These are phyloP conservation scores for Boletus barrowsii DNA, from an alignment of 768 basidiomycete genomes.

Conservation along the genomic window DNA sequence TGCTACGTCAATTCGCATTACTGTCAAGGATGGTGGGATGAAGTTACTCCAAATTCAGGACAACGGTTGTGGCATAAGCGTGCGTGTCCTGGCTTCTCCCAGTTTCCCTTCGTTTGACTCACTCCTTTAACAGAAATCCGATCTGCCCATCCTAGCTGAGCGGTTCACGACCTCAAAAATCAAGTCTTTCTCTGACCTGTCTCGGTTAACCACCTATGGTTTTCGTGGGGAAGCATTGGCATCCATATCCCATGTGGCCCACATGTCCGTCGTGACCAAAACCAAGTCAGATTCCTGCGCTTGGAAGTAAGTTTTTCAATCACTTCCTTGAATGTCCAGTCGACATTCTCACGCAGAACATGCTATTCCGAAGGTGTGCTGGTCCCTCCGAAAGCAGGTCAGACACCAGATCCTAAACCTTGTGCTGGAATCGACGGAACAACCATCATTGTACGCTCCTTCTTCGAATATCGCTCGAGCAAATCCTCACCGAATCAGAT, in stretches of 20 bases:
- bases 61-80: constrained; percentile 93
- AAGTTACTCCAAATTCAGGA: constrained; percentile 95
- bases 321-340: not conserved
- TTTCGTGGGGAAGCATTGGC: constrained; percentile 97
- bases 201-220: constrained; percentile 85
- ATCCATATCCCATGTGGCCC: constrained; percentile 91
- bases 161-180: constrained; percentile 96
- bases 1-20: constrained; percentile 79
- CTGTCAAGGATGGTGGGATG: constrained; percentile 92
- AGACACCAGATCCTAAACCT: constrained; percentile 75
- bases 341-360: constrained; percentile 49
- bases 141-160: constrained; percentile 88
- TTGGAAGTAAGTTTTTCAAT: constrained; percentile 72
- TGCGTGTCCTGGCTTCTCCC: constrained; percentile 36
- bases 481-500: constrained; percentile 51
- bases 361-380: constrained; percentile 77
- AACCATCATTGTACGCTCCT: constrained; percentile 63
- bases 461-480: not conserved
- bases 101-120: not conserved
- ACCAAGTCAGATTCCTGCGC: constrained; percentile 78
- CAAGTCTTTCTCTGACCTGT: constrained; percentile 79
- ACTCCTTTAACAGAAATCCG: constrained; percentile 58
- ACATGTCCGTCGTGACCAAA: constrained; percentile 88
- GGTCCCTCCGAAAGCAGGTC: constrained; percentile 65
- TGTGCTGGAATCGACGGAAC: constrained; percentile 96